Evolutionary conservation across 164 flowering plant species (phyloP), one percentile per base, ranked within the genome.

Genomic region (Litsea cubeba): DNA sequence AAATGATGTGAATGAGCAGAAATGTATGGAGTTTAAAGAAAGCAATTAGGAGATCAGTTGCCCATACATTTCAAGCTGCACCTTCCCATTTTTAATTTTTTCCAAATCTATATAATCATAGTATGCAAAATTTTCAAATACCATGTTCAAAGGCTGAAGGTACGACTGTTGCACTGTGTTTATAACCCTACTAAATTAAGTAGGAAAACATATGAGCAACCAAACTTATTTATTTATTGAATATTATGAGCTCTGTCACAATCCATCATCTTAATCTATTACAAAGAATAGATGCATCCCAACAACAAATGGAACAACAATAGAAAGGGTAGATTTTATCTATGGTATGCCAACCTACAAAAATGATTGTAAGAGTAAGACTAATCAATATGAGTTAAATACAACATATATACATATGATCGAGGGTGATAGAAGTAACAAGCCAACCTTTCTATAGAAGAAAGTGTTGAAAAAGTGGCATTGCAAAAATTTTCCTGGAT

Each of bases 381-480:
- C n/a, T 5, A 54, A 54, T 54, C n/a, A 54, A 17, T 14, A 18
- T 15, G 60, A 54, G 60, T 14, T 54, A 15, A 54, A 20, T 18
- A 54, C 60, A 54, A 54, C 6, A 14, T 24, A 63, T 24, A 25
- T 23, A 14, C n/a, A 40, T 40, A 40, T 40, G 63, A 60, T 8
- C 46, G 3, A 40, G 46, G n/a, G 60, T 30, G 46, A 32, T 28
- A 66, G 46, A 64, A 66, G 50, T 7, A 5, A 18, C 5, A 3
- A 20, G n/a, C 88, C 5, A 74, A 93, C 99, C 99, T 96, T 96
- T 65, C 91, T 92, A 78, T 91, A 96, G 73, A 96, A 96, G 78
- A 96, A 96, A 24, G 98, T 94, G 82, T 81, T 96, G 83, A 94
- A 94, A 82, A 91, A 96, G 83, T 96, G 99, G 64, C 99, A 96